Evolutionary conservation across 2,329 filamentous ascomycete species (phyloP), one percentile per base, ranked within the genome.

Genomic region (Venturia nashicola): DNA sequence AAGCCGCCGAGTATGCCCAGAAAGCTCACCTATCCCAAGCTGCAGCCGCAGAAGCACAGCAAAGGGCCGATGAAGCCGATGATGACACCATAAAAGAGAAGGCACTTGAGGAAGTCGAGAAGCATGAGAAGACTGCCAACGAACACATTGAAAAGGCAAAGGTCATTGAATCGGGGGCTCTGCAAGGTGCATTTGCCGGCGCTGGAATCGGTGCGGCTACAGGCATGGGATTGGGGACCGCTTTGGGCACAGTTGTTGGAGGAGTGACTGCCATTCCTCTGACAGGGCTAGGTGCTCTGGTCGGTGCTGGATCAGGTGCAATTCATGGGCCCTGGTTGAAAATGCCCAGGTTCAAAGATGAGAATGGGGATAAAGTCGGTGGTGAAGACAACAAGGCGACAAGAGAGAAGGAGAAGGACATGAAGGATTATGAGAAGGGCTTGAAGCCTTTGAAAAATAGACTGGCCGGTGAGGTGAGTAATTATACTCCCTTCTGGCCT

Each of bases 271-370:
- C 74, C 7, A 71, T 78, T 62, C 76, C 76, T 3, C 72, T 72
- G 12, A 75, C 75, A 46, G 74, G 70, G 16, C 66, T 78, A 5
- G 76, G 76, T 0, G 76, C 72, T 0, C 62, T 78, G 61, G 74
- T 76, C 0, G 77, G 76, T 0, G 70, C 71, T 3, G 76, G 76
- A 0, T 74, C 75, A 11, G 77, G 77, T 3, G 73, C 73, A 11
- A 70, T 76, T 16, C 74, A 76, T 68, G 77, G 76, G 42, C 76
- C 76, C 14, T 78, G 72, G 68, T 73, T 78, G 27, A 77, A 76
- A 68, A 64, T 78, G 51, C 51, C 51, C 51, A 57, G 8, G 32
- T 57, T 61, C 32, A 57, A 57, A n/a, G 68, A 68, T 5, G 67
- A 68, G 57, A 57, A 68, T 39, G 42, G 66, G 65, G 44, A 68